Evolutionary conservation across 352 stramenopile species (phyloP), one percentile per base, ranked within the genome.

Genomic region (Pseudoperonospora humuli): DNA sequence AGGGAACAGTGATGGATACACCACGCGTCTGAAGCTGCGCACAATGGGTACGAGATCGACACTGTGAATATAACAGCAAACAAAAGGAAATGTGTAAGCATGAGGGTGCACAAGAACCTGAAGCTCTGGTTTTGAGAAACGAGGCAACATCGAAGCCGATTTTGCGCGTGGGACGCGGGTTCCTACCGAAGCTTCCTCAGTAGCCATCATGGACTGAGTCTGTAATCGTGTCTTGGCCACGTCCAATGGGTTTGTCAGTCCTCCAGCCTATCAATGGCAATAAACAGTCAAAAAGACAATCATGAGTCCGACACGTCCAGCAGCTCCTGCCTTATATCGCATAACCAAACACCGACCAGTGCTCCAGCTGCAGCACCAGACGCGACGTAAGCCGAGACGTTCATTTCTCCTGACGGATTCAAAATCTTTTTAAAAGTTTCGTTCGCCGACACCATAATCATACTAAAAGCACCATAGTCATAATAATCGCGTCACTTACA

Each of bases 151-250:
- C 33, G 39, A 64, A 56, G 55, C 42, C 50, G 39, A 39, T 23
- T 66, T 63, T 29, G 45, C 26, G 50, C 45, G 61, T 43, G 61
- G 42, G 34, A 41, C 39, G 39, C 64, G 57, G 18, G 24, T 53
- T 56, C 68, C 49, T 75, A 88, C 76, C 68, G 61, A 71, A 39
- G 61, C 33, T 54, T 83, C 67, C 50, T 84, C 70, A 42, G 70
- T 48, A 7, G 84, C 27, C 45, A 84, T 48, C 62, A 87, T 69
- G 35, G 75, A 70, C 54, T 98, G 94, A 17, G 93, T 98, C 68
- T 98, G 94, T 56, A 98, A 70, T 36, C 86, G 70, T 13, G 96
- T 99, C 72, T 99, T 99, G 39, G 98, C 87, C 23, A 98, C 91
- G 78, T 99, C 96, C 47, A 99, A 70, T 15, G 96, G 96, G 40